Percentiles rank a stretch among this genome's conserved stretches.
Conservation (phyloP, 2,329 filamentous ascomycete species). For the Sclerotinia subarctica region DNA sequence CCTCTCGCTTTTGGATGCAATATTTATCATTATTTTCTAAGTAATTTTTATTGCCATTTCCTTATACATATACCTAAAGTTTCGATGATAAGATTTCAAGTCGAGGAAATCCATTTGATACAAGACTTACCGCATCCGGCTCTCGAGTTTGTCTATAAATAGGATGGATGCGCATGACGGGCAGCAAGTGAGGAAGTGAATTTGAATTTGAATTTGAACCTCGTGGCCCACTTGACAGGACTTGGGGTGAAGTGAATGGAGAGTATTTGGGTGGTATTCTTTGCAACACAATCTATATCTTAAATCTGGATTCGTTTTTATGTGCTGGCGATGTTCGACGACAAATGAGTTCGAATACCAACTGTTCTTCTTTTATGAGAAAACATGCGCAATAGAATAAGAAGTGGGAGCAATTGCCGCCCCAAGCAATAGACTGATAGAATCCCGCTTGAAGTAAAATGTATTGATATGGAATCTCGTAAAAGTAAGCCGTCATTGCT, state of each 20-base stretch:
- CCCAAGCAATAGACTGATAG: neutral
- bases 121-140: rapidly evolving
- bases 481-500: neutral
- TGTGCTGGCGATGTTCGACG: neutral
- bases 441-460: neutral
- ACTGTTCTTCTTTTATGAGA: neutral
- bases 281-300: neutral
- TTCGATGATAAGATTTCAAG: neutral
- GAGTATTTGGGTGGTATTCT: neutral
- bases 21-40: neutral
- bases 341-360: neutral
- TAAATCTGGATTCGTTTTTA: too few relatives aligned
- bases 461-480: neutral
- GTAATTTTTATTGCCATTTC: neutral
- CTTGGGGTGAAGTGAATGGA: neutral
- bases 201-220: neutral
- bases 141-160: rapidly evolving
- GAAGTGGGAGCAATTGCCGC: too few relatives aligned
- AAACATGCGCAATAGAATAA: neutral
- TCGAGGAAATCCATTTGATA: neutral
- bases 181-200: neutral
- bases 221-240: neutral
- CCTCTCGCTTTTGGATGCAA: neutral
- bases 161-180: rapidly evolving
- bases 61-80: rapidly evolving